Evolutionary conservation across 2,329 filamentous ascomycete genomes (phyloP), one percentile per base, ranked within the genome.

Genomic region (Cordyceps cateniannulata): DNA sequence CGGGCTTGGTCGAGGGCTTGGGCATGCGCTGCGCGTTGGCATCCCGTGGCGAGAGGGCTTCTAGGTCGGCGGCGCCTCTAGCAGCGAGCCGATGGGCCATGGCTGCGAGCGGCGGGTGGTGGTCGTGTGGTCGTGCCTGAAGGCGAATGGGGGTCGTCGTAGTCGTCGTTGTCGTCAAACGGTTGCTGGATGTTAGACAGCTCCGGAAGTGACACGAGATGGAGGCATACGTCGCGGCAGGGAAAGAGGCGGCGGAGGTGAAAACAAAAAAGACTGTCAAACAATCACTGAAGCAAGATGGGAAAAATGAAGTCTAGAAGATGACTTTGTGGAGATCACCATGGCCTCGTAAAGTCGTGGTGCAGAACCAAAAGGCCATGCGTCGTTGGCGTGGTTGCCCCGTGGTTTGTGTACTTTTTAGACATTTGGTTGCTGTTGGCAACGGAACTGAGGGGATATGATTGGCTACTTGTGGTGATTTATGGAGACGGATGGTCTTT

Each of bases 21-120:
- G 78, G 77, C 65, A 78, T 71, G 65, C 82, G 77, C 69, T 84
- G 81, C 70, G 80, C 83, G 71, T 88, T 88, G 64, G 77, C 82
- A 77, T 88, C 85, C 71, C 84, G 78, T 67, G 85, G 85, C 62
- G 85, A 86, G 71, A 88, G 76, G 59, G 85, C 84, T 71, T 87
- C 85, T 72, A 85, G 77, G 66, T 86, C 82, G 68, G 72, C 82
- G 68, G 72, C 75, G 63, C 80, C 80, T 72, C 78, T 80, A 62
- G 75, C 73, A 64, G 75, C 76, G 69, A 81, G 72, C 70, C 76
- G 75, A 69, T 81, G 77, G 63, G 79, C 74, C 79, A 81, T 81
- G 63, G 62, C 63, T 60, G 52, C 40, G 32, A 35, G 32, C 9
- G 32, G 32, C 32, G 32, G 32, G 32, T 12, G 32, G 32, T 35